Percentiles rank a stretch among this genome's conserved stretches.
These are phyloP conservation scores for Coemansia asiatica DNA, from an alignment of 192 early-diverging fungal genomes.

Conservation along the genomic window DNA sequence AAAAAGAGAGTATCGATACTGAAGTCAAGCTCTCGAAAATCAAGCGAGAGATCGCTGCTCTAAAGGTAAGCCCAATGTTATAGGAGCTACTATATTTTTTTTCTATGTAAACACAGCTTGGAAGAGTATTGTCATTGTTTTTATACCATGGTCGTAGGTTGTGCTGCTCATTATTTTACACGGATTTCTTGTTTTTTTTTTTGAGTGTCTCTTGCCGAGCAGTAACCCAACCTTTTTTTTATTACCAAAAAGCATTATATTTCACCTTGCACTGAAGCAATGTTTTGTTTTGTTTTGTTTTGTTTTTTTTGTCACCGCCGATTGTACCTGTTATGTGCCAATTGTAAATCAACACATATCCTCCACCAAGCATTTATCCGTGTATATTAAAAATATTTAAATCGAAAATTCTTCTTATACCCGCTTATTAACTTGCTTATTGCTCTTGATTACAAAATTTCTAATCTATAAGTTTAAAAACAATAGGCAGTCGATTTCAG, in stretches of 20 bases:
- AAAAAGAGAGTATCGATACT: constrained; percentile 85
- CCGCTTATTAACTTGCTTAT: not conserved
- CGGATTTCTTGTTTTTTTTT: too few species aligned
- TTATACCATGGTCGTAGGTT: too few species aligned
- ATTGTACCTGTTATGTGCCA: not conserved
- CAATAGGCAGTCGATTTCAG: constrained; percentile 83
- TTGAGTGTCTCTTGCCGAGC: too few species aligned
- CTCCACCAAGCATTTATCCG: too few species aligned
- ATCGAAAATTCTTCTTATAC: too few species aligned
- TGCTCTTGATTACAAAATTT: not conserved
- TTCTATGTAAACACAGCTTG: not conserved
- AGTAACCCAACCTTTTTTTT: too few species aligned
- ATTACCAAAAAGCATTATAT: too few species aligned
- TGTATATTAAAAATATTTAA: too few species aligned
- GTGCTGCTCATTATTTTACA: too few species aligned
- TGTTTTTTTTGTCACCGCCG: not conserved
- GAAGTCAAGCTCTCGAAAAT: constrained; percentile 83
- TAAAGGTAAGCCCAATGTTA: constrained; percentile 66
- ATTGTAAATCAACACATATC: too few species aligned
- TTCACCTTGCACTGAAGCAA: too few species aligned
- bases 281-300: not conserved
- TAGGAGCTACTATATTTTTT: not conserved
- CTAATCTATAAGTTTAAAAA: constrained; percentile 4
- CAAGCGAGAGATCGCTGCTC: constrained; percentile 90
- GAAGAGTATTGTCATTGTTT: too few species aligned